Evolutionary conservation across 1,284 basidiomycete species (phyloP).

Genomic region (Ustilago lituana): DNA sequence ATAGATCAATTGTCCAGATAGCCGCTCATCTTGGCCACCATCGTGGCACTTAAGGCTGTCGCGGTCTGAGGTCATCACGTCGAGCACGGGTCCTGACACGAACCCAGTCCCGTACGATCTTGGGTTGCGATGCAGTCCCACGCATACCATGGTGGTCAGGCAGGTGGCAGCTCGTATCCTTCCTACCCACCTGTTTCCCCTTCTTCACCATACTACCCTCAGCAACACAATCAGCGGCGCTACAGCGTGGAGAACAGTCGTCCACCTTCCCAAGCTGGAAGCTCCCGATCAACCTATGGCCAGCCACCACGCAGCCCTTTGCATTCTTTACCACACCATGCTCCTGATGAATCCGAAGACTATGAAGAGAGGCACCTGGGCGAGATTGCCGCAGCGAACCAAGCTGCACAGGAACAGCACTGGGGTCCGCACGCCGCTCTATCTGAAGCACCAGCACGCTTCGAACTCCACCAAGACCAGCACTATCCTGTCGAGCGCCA

Average conservation of each 20-base stretch:
- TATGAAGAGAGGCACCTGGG: constrained; percentile 49
- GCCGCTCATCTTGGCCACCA: no score
- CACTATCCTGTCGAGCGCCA: constrained; percentile 4
- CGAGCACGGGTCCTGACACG: background rate
- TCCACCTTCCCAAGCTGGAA: constrained; percentile 19
- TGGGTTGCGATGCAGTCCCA: constrained; percentile 6
- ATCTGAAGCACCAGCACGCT: constrained; percentile 32
- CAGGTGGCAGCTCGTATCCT: constrained; percentile 15
- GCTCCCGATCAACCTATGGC: constrained; percentile 15
- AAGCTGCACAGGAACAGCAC: constrained; percentile 38
- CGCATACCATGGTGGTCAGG: constrained; percentile 7
- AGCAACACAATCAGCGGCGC: constrained; percentile 5
- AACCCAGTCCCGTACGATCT: background rate
- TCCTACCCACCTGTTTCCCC: constrained; percentile 37
- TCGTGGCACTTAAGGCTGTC: no score
- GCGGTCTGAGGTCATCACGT: background rate
- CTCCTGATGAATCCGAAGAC: constrained; percentile 33
- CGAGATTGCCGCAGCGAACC: constrained; percentile 43
- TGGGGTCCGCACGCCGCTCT: constrained; percentile 40
- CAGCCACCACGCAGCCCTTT: constrained; percentile 30
- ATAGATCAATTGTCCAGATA: no score
- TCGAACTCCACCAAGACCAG: constrained; percentile 24
- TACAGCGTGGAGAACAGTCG: constrained; percentile 18
- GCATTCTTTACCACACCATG: constrained; percentile 10
- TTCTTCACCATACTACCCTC: constrained; percentile 22